A percentile compares a stretch with the other conserved stretches of the same genome.
These are phyloP conservation scores for Raddia distichophylla DNA, from an alignment of 176 grass and related monocot species.

Conservation along the genomic window DNA sequence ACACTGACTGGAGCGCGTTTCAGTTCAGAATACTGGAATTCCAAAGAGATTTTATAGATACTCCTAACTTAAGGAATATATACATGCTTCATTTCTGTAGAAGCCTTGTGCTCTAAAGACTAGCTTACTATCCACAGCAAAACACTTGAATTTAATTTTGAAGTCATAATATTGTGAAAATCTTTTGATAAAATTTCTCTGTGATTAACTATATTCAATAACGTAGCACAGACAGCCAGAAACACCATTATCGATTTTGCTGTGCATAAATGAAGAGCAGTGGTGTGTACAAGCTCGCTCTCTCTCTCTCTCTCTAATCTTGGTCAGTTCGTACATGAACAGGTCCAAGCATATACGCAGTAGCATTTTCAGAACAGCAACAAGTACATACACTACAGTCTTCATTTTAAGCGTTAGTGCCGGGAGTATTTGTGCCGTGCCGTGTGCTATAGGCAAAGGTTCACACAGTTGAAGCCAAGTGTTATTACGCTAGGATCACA, in stretches of 20 bases:
- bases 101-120: no score
- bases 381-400: background rate
- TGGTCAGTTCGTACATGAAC: background rate
- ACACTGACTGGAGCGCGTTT: background rate
- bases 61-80: no score
- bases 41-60: no score
- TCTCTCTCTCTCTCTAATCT: background rate
- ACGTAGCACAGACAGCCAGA: background rate
- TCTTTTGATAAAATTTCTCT: no score
- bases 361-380: background rate
- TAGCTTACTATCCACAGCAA: no score
- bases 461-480: background rate
- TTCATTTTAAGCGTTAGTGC: background rate
- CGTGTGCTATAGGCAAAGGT: background rate
- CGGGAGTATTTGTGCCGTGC: no score
- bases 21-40: background rate
- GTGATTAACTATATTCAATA: no score
- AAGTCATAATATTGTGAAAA: no score
- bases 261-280: conserved; percentile 37
- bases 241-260: background rate
- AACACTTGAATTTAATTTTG: no score
- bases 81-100: no score
- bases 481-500: background rate
- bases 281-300: conserved; percentile 11
- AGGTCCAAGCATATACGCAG: background rate